phyloP scores from a whole-genome alignment of 2,329 filamentous ascomycete genomes.

The Colletotrichum agaves region DNA sequence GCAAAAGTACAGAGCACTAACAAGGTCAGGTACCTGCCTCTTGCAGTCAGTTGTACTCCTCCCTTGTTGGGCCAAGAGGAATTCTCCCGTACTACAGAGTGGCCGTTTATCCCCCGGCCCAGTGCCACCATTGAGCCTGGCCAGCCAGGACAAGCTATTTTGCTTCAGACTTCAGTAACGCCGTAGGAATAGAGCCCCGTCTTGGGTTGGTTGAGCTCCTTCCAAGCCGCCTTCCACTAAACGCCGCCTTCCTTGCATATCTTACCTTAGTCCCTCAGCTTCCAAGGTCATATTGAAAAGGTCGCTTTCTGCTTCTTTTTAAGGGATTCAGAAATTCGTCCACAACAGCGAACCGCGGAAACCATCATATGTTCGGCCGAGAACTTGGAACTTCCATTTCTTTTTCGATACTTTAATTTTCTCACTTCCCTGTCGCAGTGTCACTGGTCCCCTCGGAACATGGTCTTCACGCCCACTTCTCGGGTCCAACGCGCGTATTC shows the following conservation, averaged over 20 bases:
- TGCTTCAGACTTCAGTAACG: slow-evolving; percentile 33
- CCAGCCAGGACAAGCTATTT: slow-evolving; percentile 15
- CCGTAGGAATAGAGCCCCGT: slow-evolving; percentile 14
- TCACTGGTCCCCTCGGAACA: slow-evolving; percentile 15
- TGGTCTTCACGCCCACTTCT: slow-evolving; percentile 27
- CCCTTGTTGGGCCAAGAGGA: slow-evolving; percentile 9
- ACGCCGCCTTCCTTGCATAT: not conserved
- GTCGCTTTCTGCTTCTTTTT: slow-evolving; percentile 3
- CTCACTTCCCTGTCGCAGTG: slow-evolving; percentile 16
- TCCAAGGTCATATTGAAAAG: slow-evolving; percentile 3
- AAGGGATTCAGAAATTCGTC: not conserved
- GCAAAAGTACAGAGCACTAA: not conserved
- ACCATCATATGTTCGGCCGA: not conserved
- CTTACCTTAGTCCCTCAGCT: not conserved
- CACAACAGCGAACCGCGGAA: not conserved
- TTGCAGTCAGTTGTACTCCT: not conserved
- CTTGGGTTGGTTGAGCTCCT: slow-evolving; percentile 18
- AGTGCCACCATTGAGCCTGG: not conserved
- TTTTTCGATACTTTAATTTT: slow-evolving; percentile 27
- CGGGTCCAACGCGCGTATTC: slow-evolving; percentile 30
- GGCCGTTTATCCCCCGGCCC: slow-evolving; percentile 13
- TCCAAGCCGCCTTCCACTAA: too few species aligned
- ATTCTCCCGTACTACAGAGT: slow-evolving; percentile 16
- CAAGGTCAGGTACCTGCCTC: slow-evolving; percentile 6
- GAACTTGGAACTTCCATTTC: not conserved